A percentile compares a stretch with the other conserved stretches of the same genome.
Conservation (phyloP, 148 eudicot genomes). For the Fagopyrum esculentum region DNA sequence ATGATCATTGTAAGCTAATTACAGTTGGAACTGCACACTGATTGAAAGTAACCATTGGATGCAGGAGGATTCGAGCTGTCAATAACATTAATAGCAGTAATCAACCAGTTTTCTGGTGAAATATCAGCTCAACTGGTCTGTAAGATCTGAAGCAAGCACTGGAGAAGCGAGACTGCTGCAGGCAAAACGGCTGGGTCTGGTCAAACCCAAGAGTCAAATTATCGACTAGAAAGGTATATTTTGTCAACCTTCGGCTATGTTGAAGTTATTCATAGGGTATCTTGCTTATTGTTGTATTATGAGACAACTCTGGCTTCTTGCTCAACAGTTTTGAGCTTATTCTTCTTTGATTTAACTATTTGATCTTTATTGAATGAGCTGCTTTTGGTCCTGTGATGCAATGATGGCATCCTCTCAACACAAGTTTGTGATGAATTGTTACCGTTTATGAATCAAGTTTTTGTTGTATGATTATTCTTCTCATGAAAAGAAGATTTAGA, state of each 20-base stretch:
- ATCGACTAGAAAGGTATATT: conserved; percentile 4
- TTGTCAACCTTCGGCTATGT: neutral
- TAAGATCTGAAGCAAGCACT: neutral
- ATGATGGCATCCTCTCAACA: neutral
- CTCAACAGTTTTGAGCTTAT: neutral
- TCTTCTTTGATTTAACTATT: neutral
- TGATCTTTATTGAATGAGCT: neutral
- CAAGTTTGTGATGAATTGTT: neutral
- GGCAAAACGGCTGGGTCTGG: neutral
- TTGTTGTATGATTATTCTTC: neutral
- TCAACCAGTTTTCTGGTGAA: neutral
- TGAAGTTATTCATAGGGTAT: neutral
- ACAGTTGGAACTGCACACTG: neutral
- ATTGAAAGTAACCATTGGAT: neutral
- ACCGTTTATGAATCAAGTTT: neutral
- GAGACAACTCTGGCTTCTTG: conserved; percentile 5
- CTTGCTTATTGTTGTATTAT: neutral
- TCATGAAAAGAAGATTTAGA: too few relatives aligned
- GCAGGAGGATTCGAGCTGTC: conserved; percentile 1
- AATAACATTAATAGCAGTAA: neutral
- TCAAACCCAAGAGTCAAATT: neutral
- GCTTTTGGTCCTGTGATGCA: neutral
- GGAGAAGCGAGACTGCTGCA: neutral
- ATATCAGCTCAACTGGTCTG: neutral
- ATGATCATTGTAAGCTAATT: neutral